phyloP scores from a whole-genome alignment of 2,329 filamentous ascomycete species.

The Xylaria sp. region DNA sequence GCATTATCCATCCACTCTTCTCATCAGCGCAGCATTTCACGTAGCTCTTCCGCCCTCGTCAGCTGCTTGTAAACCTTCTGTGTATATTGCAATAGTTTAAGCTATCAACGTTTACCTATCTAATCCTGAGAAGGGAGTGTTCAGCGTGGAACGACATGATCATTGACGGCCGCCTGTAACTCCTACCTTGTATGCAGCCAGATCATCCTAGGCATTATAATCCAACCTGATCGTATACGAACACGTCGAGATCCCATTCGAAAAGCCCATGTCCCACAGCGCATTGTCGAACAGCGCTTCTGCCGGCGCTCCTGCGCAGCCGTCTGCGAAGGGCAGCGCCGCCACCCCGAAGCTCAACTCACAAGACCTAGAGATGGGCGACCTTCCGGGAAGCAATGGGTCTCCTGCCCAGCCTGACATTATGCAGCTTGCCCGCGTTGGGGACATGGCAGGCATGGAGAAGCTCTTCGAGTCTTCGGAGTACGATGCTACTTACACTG shows the following conservation, averaged over 20 bases:
- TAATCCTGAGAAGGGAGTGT: neutral
- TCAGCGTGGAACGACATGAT: slow-evolving; percentile 28
- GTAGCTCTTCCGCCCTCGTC: neutral
- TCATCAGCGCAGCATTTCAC: slow-evolving; percentile 11
- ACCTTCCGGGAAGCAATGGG: slow-evolving; percentile 55
- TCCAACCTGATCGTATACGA: neutral
- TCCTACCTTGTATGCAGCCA: slow-evolving; percentile 3
- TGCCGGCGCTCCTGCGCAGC: slow-evolving; percentile 61
- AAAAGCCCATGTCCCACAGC: slow-evolving; percentile 55
- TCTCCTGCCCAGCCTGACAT: slow-evolving; percentile 75
- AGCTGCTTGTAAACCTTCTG: slow-evolving; percentile 11
- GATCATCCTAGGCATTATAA: neutral
- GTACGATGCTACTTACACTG: slow-evolving; percentile 82
- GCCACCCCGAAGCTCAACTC: slow-evolving; percentile 66
- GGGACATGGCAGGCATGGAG: slow-evolving; percentile 87
- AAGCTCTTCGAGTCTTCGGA: slow-evolving; percentile 86
- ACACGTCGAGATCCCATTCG: slow-evolving; percentile 2
- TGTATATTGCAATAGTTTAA: slow-evolving; percentile 23
- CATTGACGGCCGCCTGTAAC: slow-evolving; percentile 20
- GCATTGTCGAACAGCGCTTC: slow-evolving; percentile 50
- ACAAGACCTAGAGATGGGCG: slow-evolving; percentile 66
- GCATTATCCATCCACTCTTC: neutral
- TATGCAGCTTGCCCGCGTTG: slow-evolving; percentile 92
- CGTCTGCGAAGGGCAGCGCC: slow-evolving; percentile 63
- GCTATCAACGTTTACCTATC: slow-evolving; percentile 6